Percentiles rank a stretch among this genome's conserved stretches.
Evolutionary conservation across 2,329 filamentous ascomycete species (phyloP).

Genomic region (Dothistroma septosporum): DNA sequence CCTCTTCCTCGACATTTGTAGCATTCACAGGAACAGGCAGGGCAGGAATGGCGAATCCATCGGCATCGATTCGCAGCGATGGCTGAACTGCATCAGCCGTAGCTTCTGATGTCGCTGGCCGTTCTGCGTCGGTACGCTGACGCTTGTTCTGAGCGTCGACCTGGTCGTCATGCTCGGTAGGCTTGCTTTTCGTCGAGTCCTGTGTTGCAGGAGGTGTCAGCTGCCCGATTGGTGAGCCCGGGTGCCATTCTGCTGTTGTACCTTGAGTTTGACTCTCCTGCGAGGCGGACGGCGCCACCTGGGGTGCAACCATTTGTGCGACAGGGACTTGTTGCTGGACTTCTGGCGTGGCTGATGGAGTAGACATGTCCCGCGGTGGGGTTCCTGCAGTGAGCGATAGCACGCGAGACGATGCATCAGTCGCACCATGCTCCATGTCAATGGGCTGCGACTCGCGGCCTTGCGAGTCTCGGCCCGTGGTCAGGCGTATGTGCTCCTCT

Average conservation of each 20-base stretch:
- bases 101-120: constrained; percentile 2
- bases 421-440: constrained; percentile 19
- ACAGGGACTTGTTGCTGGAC: constrained; percentile 7
- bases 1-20: constrained; percentile 19
- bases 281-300: background rate
- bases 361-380: constrained; percentile 6
- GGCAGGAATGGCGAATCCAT: constrained; percentile 41
- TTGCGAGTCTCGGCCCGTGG: constrained; percentile 12
- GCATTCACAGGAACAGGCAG: constrained; percentile 26
- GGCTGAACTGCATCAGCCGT: background rate
- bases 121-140: constrained; percentile 6
- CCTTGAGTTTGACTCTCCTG: background rate
- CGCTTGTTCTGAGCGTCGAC: constrained; percentile 20
- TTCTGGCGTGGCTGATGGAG: background rate
- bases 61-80: constrained; percentile 35
- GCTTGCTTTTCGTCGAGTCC: constrained; percentile 17
- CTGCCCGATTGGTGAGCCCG: background rate
- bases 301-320: constrained; percentile 8
- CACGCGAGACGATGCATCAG: constrained; percentile 20
- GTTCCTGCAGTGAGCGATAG: constrained; percentile 19
- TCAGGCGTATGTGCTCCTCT: constrained; percentile 19
- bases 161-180: constrained; percentile 17
- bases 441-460: constrained; percentile 14
- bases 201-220: constrained; percentile 10
- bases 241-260: background rate